Evolutionary conservation across 192 early-diverging fungal species (phyloP).

Genomic region (Podila epigama): DNA sequence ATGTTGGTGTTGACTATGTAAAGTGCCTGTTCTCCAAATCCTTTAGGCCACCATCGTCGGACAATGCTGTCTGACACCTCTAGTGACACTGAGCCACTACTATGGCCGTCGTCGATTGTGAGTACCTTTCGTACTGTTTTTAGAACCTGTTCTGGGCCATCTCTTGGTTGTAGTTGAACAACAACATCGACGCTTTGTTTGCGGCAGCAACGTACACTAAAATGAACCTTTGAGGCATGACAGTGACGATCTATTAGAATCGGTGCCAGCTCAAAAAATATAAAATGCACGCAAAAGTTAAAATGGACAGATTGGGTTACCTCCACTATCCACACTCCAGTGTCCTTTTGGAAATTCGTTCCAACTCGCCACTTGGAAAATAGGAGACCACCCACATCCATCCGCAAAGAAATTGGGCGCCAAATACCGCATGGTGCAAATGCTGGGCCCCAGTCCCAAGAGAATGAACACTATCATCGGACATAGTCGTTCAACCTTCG

Average conservation of each 20-base stretch:
- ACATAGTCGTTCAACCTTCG: too few relatives aligned
- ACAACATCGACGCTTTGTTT: too few relatives aligned
- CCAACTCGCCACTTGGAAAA: constrained; percentile 10
- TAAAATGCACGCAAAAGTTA: too few relatives aligned
- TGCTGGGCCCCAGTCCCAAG: constrained; percentile 46
- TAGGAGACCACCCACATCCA: constrained; percentile 5
- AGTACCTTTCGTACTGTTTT: too few relatives aligned
- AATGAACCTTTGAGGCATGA: too few relatives aligned
- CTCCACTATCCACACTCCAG: constrained; percentile 17
- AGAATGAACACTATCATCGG: constrained; percentile 46
- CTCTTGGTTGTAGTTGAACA: too few relatives aligned
- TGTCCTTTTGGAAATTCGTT: neutral
- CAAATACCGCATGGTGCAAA: constrained; percentile 50
- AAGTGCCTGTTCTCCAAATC: constrained; percentile 12
- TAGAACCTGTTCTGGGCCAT: too few relatives aligned
- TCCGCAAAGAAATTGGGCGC: constrained; percentile 27
- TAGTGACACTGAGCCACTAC: neutral
- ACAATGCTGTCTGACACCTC: neutral
- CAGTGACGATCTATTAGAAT: too few relatives aligned
- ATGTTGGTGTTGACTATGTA: constrained; percentile 1
- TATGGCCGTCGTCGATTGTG: neutral
- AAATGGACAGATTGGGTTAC: neutral
- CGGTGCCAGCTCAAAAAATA: too few relatives aligned
- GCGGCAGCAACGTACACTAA: too few relatives aligned
- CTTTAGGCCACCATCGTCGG: constrained; percentile 29